These are phyloP conservation scores for Leptomonas seymouri DNA, from an alignment of 208 protist genomes.

Conservation along the genomic window DNA sequence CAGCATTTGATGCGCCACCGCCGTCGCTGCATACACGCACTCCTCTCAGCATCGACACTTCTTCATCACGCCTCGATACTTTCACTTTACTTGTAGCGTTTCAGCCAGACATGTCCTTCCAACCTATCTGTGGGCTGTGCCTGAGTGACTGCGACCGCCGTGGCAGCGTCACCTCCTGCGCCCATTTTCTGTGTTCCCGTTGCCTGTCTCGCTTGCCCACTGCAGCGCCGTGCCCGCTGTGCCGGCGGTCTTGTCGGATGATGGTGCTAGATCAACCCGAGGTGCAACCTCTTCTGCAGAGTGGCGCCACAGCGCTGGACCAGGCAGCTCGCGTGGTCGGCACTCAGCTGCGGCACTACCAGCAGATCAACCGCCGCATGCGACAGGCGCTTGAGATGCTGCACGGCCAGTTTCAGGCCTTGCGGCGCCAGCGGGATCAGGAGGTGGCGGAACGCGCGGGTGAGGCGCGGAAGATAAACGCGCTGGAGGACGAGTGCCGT, in stretches of 20 bases:
- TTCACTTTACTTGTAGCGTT: not conserved
- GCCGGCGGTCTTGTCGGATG: constrained; percentile 54
- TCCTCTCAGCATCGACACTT: not conserved
- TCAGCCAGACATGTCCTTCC: constrained; percentile 50
- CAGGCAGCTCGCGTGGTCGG: constrained; percentile 38
- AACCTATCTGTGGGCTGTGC: constrained; percentile 86
- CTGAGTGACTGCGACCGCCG: constrained; percentile 69
- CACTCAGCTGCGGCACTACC: constrained; percentile 69
- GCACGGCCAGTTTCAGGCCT: constrained; percentile 51
- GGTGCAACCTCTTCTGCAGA: constrained; percentile 54
- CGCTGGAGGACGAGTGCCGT: constrained; percentile 17
- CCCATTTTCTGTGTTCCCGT: constrained; percentile 86
- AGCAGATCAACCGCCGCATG: constrained; percentile 62
- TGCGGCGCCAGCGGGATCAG: constrained; percentile 28
- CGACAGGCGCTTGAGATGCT: constrained; percentile 63
- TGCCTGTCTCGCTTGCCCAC: constrained; percentile 58
- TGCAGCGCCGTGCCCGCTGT: constrained; percentile 65
- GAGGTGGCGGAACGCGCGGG: constrained; percentile 5
- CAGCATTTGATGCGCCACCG: too few relatives aligned
- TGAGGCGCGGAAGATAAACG: constrained; percentile 9
- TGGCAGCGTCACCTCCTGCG: constrained; percentile 74
- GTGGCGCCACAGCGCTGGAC: constrained; percentile 38
- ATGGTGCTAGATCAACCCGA: constrained; percentile 35
- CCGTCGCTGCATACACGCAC: too few relatives aligned
- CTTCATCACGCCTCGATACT: not conserved